Evolutionary conservation across 305 asterid species (phyloP).

Genomic region (Fraxinus platypoda): DNA sequence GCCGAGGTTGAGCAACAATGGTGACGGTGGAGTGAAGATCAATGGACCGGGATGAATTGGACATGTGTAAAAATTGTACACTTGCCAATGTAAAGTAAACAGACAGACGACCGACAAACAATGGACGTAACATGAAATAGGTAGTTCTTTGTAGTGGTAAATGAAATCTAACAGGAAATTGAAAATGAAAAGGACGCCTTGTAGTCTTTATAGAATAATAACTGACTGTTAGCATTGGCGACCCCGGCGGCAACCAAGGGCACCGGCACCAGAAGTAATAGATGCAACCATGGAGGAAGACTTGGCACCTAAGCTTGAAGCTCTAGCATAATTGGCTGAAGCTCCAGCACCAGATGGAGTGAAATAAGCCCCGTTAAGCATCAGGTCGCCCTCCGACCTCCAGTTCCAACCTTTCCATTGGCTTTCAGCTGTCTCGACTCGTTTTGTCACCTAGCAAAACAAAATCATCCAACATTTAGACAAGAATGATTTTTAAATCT

Average conservation of each 20-base stretch:
- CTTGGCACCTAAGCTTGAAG: constrained; percentile 92
- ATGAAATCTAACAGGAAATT: constrained; percentile 9
- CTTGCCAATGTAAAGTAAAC: constrained; percentile 44
- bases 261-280: constrained; percentile 80
- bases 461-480: background rate
- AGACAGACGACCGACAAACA: constrained; percentile 30
- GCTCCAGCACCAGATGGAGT: constrained; percentile 95
- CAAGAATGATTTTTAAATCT: background rate
- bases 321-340: constrained; percentile 86
- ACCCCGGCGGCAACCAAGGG: constrained; percentile 74
- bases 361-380: constrained; percentile 95
- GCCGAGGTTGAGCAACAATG: constrained; percentile 74
- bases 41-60: constrained; percentile 28
- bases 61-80: constrained; percentile 67
- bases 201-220: constrained; percentile 22
- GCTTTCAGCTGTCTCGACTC: constrained; percentile 63
- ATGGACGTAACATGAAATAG: constrained; percentile 27
- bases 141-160: constrained; percentile 24
- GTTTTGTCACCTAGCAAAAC: constrained; percentile 67
- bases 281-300: constrained; percentile 78
- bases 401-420: constrained; percentile 92
- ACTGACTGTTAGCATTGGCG: constrained; percentile 53
- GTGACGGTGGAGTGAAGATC: constrained; percentile 19
- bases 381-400: constrained; percentile 87
- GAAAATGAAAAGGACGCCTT: constrained; percentile 1